Percentiles rank a stretch among this genome's conserved stretches.
These are phyloP conservation scores for Solanum bulbocastanum DNA, from an alignment of 257 asterid genomes.

Conservation along the genomic window DNA sequence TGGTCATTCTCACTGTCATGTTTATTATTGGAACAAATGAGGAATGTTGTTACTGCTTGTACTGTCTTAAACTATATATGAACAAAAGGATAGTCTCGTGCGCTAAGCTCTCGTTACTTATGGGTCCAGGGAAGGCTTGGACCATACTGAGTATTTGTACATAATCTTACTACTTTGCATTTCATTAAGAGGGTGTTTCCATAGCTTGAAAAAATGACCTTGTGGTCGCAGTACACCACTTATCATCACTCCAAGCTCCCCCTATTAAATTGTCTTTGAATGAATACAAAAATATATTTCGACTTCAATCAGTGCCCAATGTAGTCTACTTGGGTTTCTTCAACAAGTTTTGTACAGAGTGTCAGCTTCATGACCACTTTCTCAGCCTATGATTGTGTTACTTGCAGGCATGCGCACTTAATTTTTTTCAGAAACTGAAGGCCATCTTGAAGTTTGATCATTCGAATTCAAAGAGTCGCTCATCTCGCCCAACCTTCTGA, in stretches of 20 bases:
- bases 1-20: background rate
- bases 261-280: background rate
- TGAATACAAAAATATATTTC: background rate
- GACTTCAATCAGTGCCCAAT: background rate
- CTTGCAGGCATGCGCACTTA: constrained; percentile 44
- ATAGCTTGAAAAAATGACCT: background rate
- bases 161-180: background rate
- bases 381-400: background rate
- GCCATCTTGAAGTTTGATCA: constrained; percentile 45
- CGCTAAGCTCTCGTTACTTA: background rate
- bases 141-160: background rate
- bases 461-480: constrained; percentile 21
- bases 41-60: background rate
- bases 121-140: background rate
- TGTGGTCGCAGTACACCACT: background rate
- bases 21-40: background rate
- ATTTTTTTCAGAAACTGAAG: constrained; percentile 37
- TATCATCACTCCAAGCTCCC: background rate
- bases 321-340: background rate
- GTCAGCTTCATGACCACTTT: background rate
- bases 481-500: constrained; percentile 33
- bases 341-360: background rate
- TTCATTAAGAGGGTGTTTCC: background rate
- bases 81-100: background rate
- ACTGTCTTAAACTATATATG: background rate